phyloP scores from a whole-genome alignment of 768 basidiomycete genomes.

The Boletus tylopilopsis region DNA sequence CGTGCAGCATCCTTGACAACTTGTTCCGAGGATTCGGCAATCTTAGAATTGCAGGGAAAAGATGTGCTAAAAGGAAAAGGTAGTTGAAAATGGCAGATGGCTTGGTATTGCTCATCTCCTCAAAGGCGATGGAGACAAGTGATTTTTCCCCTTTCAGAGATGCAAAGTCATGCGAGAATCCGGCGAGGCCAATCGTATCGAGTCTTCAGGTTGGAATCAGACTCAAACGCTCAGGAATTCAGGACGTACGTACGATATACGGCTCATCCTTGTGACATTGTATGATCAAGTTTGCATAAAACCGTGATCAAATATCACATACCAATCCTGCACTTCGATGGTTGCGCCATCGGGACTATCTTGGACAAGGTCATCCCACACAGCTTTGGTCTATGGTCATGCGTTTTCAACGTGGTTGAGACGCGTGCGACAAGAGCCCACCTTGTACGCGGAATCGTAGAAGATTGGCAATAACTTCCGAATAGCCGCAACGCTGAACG shows the following conservation, averaged over 20 bases:
- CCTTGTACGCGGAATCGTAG: slow-evolving; percentile 40
- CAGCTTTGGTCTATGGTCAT: slow-evolving; percentile 22
- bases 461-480: slow-evolving; percentile 32
- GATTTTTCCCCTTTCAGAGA: slow-evolving; percentile 34
- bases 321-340: slow-evolving; percentile 50
- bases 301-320: background rate
- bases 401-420: background rate
- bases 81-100: slow-evolving; percentile 16
- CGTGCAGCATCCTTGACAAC: slow-evolving; percentile 26
- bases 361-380: slow-evolving; percentile 29
- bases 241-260: slow-evolving; percentile 35
- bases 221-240: background rate
- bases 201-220: slow-evolving; percentile 25
- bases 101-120: slow-evolving; percentile 22
- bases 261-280: slow-evolving; percentile 37
- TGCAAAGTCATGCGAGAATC: slow-evolving; percentile 46
- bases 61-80: slow-evolving; percentile 25
- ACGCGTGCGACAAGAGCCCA: slow-evolving; percentile 4
- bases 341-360: slow-evolving; percentile 25
- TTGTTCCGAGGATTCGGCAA: slow-evolving; percentile 31
- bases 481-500: slow-evolving; percentile 38
- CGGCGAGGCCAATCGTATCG: slow-evolving; percentile 41
- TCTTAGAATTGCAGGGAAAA: slow-evolving; percentile 29
- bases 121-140: slow-evolving; percentile 15
- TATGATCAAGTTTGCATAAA: background rate